Conservation (phyloP, 2,329 filamentous ascomycete species). For the Cladosporium austrohemisphaericum region DNA sequence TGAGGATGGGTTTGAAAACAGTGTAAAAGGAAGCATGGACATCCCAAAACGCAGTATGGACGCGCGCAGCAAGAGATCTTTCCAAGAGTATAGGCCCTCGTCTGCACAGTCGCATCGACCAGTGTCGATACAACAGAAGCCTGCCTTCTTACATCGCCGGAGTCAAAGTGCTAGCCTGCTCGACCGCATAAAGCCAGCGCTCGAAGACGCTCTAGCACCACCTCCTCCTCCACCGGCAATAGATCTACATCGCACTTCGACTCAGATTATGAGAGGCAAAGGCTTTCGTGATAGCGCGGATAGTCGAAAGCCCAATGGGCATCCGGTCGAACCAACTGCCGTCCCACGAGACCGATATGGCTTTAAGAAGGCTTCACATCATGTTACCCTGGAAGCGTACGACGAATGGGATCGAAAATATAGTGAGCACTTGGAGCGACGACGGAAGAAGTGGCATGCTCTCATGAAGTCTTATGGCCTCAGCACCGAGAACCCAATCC, state of each 20-base stretch:
- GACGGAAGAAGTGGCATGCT: slow-evolving; percentile 76
- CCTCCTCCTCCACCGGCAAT: slow-evolving; percentile 14
- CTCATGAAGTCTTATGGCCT: slow-evolving; percentile 74
- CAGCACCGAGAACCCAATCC: slow-evolving; percentile 65
- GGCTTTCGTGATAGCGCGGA: slow-evolving; percentile 1
- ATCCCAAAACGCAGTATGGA: slow-evolving; percentile 25
- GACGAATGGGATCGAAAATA: slow-evolving; percentile 78
- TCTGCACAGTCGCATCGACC: slow-evolving; percentile 11
- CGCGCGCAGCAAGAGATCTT: slow-evolving; percentile 5
- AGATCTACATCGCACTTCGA: slow-evolving; percentile 9
- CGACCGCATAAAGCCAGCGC: slow-evolving; percentile 18
- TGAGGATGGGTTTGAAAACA: slow-evolving; percentile 51
- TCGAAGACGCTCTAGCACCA: slow-evolving; percentile 15
- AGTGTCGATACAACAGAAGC: neutral
- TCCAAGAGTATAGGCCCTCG: slow-evolving; percentile 8
- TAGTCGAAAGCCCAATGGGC: neutral
- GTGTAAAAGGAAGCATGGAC: slow-evolving; percentile 32
- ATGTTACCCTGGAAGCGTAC: slow-evolving; percentile 72
- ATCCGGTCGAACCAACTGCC: slow-evolving; percentile 15
- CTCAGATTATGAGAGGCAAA: slow-evolving; percentile 5
- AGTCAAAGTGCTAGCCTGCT: slow-evolving; percentile 34
- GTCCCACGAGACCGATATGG: slow-evolving; percentile 74
- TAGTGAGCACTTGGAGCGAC: slow-evolving; percentile 66
- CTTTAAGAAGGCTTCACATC: slow-evolving; percentile 82
- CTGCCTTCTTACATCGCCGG: slow-evolving; percentile 23